Percentiles rank a stretch among this genome's conserved stretches.
Evolutionary conservation across 108 stramenopile species (phyloP).

Genomic region (Licmophora abbreviata): DNA sequence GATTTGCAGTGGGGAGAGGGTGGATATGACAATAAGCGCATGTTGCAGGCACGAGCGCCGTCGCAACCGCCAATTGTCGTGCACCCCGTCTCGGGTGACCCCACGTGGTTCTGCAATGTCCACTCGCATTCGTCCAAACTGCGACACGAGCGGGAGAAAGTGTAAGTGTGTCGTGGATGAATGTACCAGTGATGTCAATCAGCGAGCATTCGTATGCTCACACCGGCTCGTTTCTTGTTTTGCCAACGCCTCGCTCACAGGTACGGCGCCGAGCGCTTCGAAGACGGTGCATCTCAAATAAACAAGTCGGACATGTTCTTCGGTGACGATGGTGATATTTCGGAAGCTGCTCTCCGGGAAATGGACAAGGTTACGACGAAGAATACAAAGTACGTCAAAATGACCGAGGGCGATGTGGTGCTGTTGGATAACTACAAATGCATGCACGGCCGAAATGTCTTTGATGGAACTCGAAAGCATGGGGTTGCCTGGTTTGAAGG

Average conservation of each 20-base stretch:
- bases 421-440: conserved; percentile 89
- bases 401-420: conserved; percentile 85
- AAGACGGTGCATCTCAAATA: conserved; percentile 86
- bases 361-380: conserved; percentile 84
- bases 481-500: conserved; percentile 90
- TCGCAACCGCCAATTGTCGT: conserved; percentile 79
- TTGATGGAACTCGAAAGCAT: conserved; percentile 87
- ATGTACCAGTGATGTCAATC: not conserved
- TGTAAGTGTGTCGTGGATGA: conserved; percentile 39
- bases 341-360: conserved; percentile 60
- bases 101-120: conserved; percentile 91
- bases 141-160: conserved; percentile 71
- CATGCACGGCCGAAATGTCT: conserved; percentile 90
- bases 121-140: conserved; percentile 82
- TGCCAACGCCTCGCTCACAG: conserved; percentile 14
- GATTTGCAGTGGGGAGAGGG: conserved; percentile 77
- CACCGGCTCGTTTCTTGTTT: not conserved
- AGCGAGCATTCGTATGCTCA: not conserved
- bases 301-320: conserved; percentile 92
- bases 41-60: conserved; percentile 83
- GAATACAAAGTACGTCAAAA: conserved; percentile 75
- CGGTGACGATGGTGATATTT: conserved; percentile 76
- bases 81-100: conserved; percentile 79
- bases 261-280: conserved; percentile 84
- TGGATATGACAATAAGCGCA: conserved; percentile 76